Conservation (phyloP, 306 rosid species). For the Albizia julibrissin region DNA sequence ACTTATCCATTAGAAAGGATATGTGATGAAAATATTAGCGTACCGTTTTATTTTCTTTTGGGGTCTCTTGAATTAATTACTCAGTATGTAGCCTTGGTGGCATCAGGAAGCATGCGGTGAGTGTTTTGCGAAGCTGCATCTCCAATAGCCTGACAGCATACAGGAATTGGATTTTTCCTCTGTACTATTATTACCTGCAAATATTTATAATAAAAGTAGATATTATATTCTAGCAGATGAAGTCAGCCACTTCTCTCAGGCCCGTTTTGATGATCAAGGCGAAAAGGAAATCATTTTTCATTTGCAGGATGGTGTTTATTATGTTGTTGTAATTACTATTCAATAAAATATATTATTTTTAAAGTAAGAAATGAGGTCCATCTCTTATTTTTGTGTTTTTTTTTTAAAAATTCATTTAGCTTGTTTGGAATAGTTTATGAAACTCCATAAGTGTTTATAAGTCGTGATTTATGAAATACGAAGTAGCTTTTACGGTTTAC, state of each 20-base stretch:
- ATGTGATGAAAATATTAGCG: conserved; percentile 22
- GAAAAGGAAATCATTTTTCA: neutral
- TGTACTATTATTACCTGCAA: conserved; percentile 42
- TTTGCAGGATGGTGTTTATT: neutral
- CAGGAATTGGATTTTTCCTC: conserved; percentile 25
- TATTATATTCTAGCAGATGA: conserved; percentile 27
- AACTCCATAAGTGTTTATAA: no score
- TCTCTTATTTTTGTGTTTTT: neutral
- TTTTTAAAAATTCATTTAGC: neutral
- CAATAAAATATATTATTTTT: neutral
- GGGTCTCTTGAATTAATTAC: conserved; percentile 23
- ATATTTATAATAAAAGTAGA: conserved; percentile 4
- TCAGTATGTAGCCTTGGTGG: conserved; percentile 31
- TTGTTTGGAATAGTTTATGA: no score
- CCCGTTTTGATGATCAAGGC: neutral
- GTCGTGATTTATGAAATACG: no score
- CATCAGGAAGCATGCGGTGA: conserved; percentile 28
- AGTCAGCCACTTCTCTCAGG: neutral
- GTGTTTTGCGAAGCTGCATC: conserved; percentile 27
- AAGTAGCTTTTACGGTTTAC: no score
- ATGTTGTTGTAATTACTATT: neutral
- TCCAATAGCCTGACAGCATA: conserved; percentile 24
- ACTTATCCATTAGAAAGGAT: conserved; percentile 29
- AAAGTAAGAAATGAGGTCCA: neutral
- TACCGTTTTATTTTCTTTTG: conserved; percentile 36